Base-by-base conservation (phyloP, 129 eudicot genomes). In the Artemisia annua region DNA sequence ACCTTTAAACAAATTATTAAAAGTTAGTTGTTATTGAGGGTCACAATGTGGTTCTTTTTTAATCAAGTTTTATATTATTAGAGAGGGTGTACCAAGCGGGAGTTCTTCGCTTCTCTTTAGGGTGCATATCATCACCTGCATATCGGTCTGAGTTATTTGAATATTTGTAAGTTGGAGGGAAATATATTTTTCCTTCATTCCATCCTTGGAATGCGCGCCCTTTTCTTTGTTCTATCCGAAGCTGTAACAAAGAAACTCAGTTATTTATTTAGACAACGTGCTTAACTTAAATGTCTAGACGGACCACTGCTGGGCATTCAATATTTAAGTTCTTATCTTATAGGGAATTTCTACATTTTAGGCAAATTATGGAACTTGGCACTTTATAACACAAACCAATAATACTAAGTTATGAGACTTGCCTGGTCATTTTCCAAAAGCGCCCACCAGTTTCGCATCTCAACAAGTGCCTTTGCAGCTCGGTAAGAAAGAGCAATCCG, bases 161-260 rank as follows among this genome's bases (percentile, higher is more conserved):
- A 72, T 94, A 94, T 79, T 94, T 94, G 79, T 94, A 94, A 14
- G 98, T 94, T 7, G 98, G 98, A 70, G 98, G 98, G 81, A 94
- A 94, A 75, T 87, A 94, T 78, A 94, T 94, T 63, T 66, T 86
- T 66, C 98, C 98, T 83, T 94, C 98, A 17, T 78, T 83, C 98
- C 98, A 94, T 71, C 97, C 97, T 26, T 79, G 80, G 75, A 94
- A 94, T 11, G 90, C 93, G 10, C 82, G 96, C 16, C 97, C 97
- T 49, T 74, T 63, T 77, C 86, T 81, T 72, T 94, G 98, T 83
- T 94, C 97, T 74, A 84, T 89, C 17, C 96, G 82, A 13, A 94
- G 93, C 98, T 94, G 86, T 66, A 50, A n/a, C 30, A 48, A 69
- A 61, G 4, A n/a, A n/a, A n/a, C n/a, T n/a, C n/a, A n/a, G n/a